Base-by-base conservation (phyloP, 768 basidiomycete species). In the Lentinula boryana region DNA sequence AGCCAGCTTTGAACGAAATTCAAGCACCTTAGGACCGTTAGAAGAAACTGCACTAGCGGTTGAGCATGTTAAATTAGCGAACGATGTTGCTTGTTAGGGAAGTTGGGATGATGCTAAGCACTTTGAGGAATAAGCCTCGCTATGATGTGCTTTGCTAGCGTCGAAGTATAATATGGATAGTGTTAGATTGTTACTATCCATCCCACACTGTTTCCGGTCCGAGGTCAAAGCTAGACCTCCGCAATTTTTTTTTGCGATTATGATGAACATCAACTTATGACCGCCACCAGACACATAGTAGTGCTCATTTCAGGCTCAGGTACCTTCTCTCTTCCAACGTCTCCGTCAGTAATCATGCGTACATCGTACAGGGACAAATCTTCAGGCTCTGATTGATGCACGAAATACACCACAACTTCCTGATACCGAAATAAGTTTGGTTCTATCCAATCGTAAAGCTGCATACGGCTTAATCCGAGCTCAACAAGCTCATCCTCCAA, bases 361-460 rank as follows among this genome's bases (percentile, higher is more conserved):
- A 33, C 55, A 56, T 56, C 16, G 16, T 38, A 33, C 64, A 98
- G 96, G 97, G 44, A 90, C 91, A 23, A 99, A 99, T 74, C 85
- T 99, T 10, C 95, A 98, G 75, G 96, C 97, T 1, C 84, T 98
- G 63, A 91, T 99, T 67, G 90, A 98, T 73, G 93, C 95, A 12
- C 83, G 83, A 65, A 79, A 84, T 65, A 91, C 91, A 0, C 76
- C 84, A n/a, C 70, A 80, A n/a, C 78, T 96, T 27, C 89, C 93
- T 2, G 71, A 87, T 63, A 77, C 89, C 2, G 71, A 77, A 56
- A 90, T 99, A 69, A 80, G 78, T 54, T 83, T 91, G 67, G 96
- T 98, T 41, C 73, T 98, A 60, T 97, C 96, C 2, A 97, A 96
- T 71, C 85, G 94, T 46, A 94, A 95, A 68, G 86, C 88, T 10